Conservation (phyloP, 2,329 filamentous ascomycete genomes). For the Colletotrichum tropicicola region DNA sequence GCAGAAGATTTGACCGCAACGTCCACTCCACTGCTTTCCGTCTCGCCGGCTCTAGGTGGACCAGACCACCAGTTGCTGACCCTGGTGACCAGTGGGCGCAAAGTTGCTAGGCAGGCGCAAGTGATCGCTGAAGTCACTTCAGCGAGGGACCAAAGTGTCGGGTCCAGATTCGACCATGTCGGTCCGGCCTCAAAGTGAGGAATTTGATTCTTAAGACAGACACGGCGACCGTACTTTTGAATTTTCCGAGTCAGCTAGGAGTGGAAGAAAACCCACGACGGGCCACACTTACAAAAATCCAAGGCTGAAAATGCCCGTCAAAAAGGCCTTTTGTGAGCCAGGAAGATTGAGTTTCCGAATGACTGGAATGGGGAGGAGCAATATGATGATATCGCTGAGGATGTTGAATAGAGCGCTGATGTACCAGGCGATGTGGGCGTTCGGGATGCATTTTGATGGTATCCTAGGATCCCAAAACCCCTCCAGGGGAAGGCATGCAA, state of each 20-base stretch:
- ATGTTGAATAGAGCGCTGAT: constrained; percentile 1
- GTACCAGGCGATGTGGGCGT: neutral
- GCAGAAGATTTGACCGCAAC: neutral
- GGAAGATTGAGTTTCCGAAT: neutral
- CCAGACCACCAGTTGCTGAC: neutral
- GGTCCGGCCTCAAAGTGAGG: neutral
- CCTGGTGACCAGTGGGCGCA: neutral
- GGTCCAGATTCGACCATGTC: neutral
- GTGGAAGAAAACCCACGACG: too few species aligned
- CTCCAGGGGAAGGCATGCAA: neutral
- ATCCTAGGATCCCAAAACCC: neutral
- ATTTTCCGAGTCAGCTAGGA: neutral
- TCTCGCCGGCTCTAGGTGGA: neutral
- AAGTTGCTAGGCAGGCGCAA: neutral
- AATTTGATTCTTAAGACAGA: neutral
- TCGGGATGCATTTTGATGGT: neutral
- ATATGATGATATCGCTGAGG: neutral
- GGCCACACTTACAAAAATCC: neutral
- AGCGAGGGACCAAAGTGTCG: neutral
- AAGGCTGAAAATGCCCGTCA: neutral
- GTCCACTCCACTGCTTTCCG: too few species aligned
- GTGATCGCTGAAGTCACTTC: neutral
- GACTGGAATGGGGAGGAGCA: neutral
- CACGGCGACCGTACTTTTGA: neutral
- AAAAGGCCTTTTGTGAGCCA: neutral